Base-by-base conservation (phyloP, 805 yeast genomes). In the Isabelozyma rhagii region DNA sequence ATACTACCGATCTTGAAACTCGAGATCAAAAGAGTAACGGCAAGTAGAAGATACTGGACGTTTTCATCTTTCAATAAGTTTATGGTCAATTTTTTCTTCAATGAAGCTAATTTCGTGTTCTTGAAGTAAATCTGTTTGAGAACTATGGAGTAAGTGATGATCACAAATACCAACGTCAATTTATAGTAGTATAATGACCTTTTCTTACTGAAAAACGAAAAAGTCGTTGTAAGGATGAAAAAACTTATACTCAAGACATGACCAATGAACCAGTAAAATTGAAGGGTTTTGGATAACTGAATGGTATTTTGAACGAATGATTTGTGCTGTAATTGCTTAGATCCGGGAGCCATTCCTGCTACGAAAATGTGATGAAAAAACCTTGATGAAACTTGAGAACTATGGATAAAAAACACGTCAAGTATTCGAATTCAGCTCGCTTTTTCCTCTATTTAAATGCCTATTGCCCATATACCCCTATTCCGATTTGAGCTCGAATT, bases 231-330 rank as follows among this genome's bases (percentile, higher is more conserved):
- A 15, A 66, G 54, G 3, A 66, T 50, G 58, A 78, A 77, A 63
- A 68, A 78, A 47, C 64, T 55, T 2, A 81, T 54, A 2, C 83
- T 79, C 31, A 74, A 60, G 11, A 79, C 71, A 64, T 85, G 89
- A 14, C 87, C 85, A 27, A 83, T 47, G 55, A 79, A 85, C 92
- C 92, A 85, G 57, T 82, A 82, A 60, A 85, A 83, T 61, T 85
- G 89, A 8, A 83, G 82, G 9, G 83, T 78, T 54, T 67, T 60
- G 34, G 48, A 39, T 13, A 61, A 47, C 5, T 49, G 21, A 18
- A 43, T 14, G 14, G 51, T 31, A 17, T 47, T 50, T 27, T 40
- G 47, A 13, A 28, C 44, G 10, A 51, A 47, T 5, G 54, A 31
- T 31, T 13, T 31, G 36, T 31, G n/a, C 2, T 31, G 36, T 31